These are phyloP conservation scores for Malus hybrid DNA, from an alignment of 331 rosid genomes.

Conservation along the genomic window DNA sequence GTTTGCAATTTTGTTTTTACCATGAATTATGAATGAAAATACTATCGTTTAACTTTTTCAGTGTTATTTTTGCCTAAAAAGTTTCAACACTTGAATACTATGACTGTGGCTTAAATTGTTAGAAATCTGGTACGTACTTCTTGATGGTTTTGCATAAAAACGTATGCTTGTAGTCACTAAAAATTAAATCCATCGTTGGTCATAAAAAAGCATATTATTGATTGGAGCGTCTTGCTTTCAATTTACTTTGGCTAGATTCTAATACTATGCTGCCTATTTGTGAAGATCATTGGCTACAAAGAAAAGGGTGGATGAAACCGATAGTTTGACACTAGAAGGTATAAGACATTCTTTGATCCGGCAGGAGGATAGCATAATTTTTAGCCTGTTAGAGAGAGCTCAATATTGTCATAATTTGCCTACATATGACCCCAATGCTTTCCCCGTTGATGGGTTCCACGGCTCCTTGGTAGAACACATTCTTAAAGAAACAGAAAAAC, in stretches of 20 bases:
- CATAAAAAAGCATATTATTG: not conserved
- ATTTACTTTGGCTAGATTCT: conserved; percentile 8
- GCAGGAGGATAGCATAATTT: conserved; percentile 96
- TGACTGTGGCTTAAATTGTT: not conserved
- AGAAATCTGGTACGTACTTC: not conserved
- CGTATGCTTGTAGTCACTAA: not conserved
- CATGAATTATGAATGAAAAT: too few species aligned
- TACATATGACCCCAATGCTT: conserved; percentile 63
- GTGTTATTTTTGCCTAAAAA: too few species aligned
- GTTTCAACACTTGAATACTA: too few species aligned
- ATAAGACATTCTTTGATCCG: conserved; percentile 67
- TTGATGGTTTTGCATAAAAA: not conserved
- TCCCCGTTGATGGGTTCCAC: conserved; percentile 63
- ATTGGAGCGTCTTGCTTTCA: not conserved
- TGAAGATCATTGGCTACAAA: conserved; percentile 46
- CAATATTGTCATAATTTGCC: conserved; percentile 69
- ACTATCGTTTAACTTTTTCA: not conserved
- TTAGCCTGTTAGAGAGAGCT: conserved; percentile 77
- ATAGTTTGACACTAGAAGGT: conserved; percentile 63
- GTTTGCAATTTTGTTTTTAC: too few species aligned
- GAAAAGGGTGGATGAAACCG: conserved; percentile 68
- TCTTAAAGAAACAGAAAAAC: conserved; percentile 79
- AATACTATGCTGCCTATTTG: conserved; percentile 5
- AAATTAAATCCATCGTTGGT: not conserved
- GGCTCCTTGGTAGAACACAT: conserved; percentile 85